Conservation (phyloP, 1,139 yeast genomes). For the Pichia sp. region DNA sequence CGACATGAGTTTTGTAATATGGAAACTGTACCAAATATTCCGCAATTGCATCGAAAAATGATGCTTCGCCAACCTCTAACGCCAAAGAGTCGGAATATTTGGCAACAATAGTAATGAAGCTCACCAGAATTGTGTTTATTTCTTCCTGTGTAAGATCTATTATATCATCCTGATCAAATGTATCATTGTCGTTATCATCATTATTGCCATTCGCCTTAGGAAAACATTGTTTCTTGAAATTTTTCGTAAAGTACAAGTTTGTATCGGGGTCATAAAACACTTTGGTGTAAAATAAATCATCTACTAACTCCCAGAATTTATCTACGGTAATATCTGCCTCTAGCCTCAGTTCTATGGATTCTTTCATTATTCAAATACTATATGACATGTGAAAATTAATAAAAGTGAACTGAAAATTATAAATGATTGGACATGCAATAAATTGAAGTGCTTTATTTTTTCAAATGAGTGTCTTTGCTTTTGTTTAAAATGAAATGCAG, state of each 20-base stretch:
- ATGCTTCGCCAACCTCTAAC: conserved; percentile 15
- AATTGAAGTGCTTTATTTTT: no score
- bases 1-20: conserved; percentile 28
- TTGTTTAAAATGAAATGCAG: no score
- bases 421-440: no score
- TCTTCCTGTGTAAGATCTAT: conserved; percentile 18
- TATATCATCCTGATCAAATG: neutral
- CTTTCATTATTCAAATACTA: no score
- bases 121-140: conserved; percentile 25
- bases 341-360: conserved; percentile 2
- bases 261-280: conserved; percentile 18
- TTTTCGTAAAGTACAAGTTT: conserved; percentile 16
- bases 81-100: conserved; percentile 20
- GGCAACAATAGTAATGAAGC: conserved; percentile 23
- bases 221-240: neutral
- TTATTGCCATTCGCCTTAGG: neutral
- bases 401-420: no score
- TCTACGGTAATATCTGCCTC: conserved; percentile 16
- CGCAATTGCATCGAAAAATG: conserved; percentile 19
- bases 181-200: neutral
- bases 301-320: conserved; percentile 24
- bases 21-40: conserved; percentile 27
- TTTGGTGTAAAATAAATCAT: conserved; percentile 22
- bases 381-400: no score
- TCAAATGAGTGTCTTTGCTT: no score